These are phyloP conservation scores for Noccaea caerulescens DNA, from an alignment of 345 rosid species.

Conservation along the genomic window DNA sequence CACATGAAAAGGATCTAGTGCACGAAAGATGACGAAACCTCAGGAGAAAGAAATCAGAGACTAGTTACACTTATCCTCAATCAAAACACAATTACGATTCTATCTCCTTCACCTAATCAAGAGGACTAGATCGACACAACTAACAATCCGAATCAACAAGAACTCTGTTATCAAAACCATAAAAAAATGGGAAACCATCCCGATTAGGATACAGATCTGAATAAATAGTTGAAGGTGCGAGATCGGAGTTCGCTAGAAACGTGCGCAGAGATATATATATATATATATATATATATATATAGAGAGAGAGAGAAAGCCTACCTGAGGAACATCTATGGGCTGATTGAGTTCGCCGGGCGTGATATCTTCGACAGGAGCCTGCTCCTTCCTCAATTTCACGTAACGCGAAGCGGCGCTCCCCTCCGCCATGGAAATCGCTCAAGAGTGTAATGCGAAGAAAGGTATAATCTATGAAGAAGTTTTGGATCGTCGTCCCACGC, in stretches of 20 bases:
- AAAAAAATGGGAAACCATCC: background rate
- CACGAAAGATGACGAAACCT: background rate
- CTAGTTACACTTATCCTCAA: slow-evolving; percentile 18
- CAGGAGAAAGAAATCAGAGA: slow-evolving; percentile 7
- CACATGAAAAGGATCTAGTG: slow-evolving; percentile 14
- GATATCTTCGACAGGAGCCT: slow-evolving; percentile 64
- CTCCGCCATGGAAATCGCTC: slow-evolving; percentile 59
- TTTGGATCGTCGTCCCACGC: slow-evolving; percentile 6
- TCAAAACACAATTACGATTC: slow-evolving; percentile 1
- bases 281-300: too few relatives aligned
- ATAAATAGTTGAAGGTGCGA: background rate
- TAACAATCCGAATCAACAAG: slow-evolving; percentile 9
- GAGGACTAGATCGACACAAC: slow-evolving; percentile 19
- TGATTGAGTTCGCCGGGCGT: slow-evolving; percentile 94
- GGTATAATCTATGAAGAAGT: background rate
- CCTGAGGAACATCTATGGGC: slow-evolving; percentile 88
- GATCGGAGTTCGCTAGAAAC: slow-evolving; percentile 21
- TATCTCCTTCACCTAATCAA: background rate
- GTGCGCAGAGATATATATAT: slow-evolving; percentile 32
- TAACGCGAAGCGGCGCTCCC: slow-evolving; percentile 62
- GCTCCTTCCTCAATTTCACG: slow-evolving; percentile 69
- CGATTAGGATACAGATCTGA: slow-evolving; percentile 37
- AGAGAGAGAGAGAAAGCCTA: slow-evolving; percentile 20
- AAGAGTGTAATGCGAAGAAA: slow-evolving; percentile 14
- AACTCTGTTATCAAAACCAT: slow-evolving; percentile 8